Evolutionary conservation across 306 rosid genomes (phyloP).

Genomic region (Luffa aegyptiaca): DNA sequence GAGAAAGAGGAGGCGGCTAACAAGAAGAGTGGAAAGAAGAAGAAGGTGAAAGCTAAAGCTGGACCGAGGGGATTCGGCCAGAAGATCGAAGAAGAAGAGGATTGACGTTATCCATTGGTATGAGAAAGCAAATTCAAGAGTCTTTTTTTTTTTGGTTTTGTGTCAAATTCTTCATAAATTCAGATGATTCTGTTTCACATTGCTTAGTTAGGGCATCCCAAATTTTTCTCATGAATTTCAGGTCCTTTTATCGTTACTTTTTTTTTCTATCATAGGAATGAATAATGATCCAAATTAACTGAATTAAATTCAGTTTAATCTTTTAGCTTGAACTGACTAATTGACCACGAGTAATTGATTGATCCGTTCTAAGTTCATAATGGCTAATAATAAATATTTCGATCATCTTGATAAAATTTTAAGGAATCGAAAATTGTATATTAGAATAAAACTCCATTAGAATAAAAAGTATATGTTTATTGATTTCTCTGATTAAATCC

Average conservation of each 20-base stretch:
- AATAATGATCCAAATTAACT: background rate
- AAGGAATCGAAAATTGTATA: no score
- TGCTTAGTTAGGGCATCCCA: background rate
- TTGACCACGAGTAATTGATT: no score
- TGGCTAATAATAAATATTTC: no score
- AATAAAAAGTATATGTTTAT: no score
- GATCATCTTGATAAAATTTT: no score
- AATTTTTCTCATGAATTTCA: background rate
- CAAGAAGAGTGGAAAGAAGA: slow-evolving; percentile 37
- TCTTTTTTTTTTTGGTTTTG: background rate
- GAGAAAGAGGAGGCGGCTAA: slow-evolving; percentile 58
- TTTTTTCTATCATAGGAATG: no score
- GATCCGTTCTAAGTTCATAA: no score
- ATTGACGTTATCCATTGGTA: slow-evolving; percentile 5
- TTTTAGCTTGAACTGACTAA: background rate
- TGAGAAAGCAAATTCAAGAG: background rate
- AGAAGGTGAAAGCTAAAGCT: slow-evolving; percentile 35
- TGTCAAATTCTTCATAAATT: background rate
- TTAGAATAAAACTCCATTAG: no score
- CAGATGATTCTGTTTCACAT: background rate
- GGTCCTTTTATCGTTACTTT: background rate
- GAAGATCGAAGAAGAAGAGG: slow-evolving; percentile 32
- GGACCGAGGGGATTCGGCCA: slow-evolving; percentile 83
- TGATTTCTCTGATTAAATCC: no score
- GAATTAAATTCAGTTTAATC: background rate